phyloP scores from a whole-genome alignment of 1,284 basidiomycete species.

The Trametes polyzona region DNA sequence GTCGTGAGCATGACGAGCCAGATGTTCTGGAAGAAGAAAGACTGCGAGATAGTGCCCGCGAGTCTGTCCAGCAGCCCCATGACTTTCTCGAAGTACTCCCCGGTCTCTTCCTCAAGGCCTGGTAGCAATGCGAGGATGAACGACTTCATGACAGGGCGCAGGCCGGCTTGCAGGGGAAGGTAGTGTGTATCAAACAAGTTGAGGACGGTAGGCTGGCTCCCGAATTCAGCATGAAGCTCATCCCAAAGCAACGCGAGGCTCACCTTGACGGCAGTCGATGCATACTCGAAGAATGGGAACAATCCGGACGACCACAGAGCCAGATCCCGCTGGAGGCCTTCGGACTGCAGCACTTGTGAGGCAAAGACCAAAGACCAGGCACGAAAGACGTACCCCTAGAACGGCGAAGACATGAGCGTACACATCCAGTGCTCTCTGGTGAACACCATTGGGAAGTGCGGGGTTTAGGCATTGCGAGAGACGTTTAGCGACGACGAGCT shows the following conservation, averaged over 20 bases:
- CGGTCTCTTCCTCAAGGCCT: conserved; percentile 93
- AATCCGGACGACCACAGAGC: conserved; percentile 95
- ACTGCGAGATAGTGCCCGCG: conserved; percentile 79
- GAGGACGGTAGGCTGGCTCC: conserved; percentile 74
- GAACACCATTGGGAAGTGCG: conserved; percentile 94
- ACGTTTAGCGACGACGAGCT: conserved; percentile 93
- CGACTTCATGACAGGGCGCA: conserved; percentile 92
- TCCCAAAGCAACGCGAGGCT: conserved; percentile 15
- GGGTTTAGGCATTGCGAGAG: conserved; percentile 97
- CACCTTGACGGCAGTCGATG: conserved; percentile 92
- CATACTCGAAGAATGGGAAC: conserved; percentile 98
- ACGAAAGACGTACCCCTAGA: conserved; percentile 70
- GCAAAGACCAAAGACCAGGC: not conserved
- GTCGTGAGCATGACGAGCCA: conserved; percentile 94
- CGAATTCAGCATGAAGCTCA: not conserved
- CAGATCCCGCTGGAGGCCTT: conserved; percentile 88
- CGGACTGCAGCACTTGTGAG: conserved; percentile 56
- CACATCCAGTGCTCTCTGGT: conserved; percentile 95
- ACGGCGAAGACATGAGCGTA: conserved; percentile 91
- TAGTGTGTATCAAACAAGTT: conserved; percentile 91
- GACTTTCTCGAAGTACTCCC: conserved; percentile 97
- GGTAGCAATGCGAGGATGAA: conserved; percentile 93
- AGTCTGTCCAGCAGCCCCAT: conserved; percentile 81
- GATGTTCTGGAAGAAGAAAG: conserved; percentile 94
- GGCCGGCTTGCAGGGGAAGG: conserved; percentile 79